A percentile compares a stretch with the other conserved stretches of the same genome.
phyloP scores from a whole-genome alignment of 495 filamentous ascomycete genomes.

The Hypoxylon fuscum region DNA sequence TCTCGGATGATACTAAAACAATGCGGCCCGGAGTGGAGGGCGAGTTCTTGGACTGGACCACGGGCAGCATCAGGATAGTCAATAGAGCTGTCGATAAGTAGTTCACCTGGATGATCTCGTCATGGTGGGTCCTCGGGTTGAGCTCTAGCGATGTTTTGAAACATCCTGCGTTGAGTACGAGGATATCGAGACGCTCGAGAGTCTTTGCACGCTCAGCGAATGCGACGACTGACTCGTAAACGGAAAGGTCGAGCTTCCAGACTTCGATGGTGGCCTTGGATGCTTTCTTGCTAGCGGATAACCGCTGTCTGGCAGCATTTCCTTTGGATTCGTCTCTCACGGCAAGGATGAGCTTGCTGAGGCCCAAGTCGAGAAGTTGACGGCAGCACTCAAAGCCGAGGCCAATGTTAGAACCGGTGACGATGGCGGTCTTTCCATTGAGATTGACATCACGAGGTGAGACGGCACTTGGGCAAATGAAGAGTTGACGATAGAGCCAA shows the following conservation, averaged over 20 bases:
- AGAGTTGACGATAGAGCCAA: conserved; percentile 14
- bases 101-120: conserved; percentile 53
- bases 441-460: conserved; percentile 35
- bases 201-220: conserved; percentile 49
- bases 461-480: not conserved
- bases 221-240: conserved; percentile 46
- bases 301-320: conserved; percentile 42
- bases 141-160: not conserved
- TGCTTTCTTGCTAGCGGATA: not conserved
- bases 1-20: conserved; percentile 46
- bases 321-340: conserved; percentile 55
- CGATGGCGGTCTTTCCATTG: conserved; percentile 45
- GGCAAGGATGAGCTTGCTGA: conserved; percentile 58
- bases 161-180: conserved; percentile 58
- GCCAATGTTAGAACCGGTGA: conserved; percentile 63
- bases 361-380: conserved; percentile 52
- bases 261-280: conserved; percentile 45
- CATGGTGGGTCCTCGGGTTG: conserved; percentile 41
- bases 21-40: conserved; percentile 49
- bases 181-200: conserved; percentile 51
- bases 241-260: conserved; percentile 58
- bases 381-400: conserved; percentile 58
- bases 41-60: too few relatives aligned
- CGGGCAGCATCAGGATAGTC: conserved; percentile 50
- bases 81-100: conserved; percentile 53